Conservation (phyloP, 169 alveolate genomes). For the Plasmodium ovale region DNA sequence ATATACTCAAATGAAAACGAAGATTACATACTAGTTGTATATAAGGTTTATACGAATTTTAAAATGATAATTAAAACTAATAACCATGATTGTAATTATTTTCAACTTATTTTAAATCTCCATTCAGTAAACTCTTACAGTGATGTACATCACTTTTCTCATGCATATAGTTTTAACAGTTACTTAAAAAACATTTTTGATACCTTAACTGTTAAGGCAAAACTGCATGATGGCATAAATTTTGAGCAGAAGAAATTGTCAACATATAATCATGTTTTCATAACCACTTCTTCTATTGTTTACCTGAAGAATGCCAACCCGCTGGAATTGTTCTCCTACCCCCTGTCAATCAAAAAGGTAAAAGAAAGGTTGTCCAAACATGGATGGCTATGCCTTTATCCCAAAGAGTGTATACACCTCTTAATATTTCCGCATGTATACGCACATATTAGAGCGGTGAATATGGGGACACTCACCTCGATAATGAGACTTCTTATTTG, state of each 20-base stretch:
- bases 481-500: background rate
- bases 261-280: background rate
- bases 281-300: slow-evolving; percentile 15
- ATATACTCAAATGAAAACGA: slow-evolving; percentile 30
- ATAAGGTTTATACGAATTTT: slow-evolving; percentile 24
- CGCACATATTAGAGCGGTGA: too few relatives aligned
- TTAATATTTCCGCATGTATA: background rate
- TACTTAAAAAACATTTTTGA: slow-evolving; percentile 20
- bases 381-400: background rate
- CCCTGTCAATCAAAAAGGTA: slow-evolving; percentile 31
- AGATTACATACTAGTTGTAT: slow-evolving; percentile 26
- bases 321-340: slow-evolving; percentile 28
- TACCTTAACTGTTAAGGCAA: slow-evolving; percentile 28
- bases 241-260: slow-evolving; percentile 20
- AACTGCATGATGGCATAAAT: slow-evolving; percentile 34
- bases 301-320: slow-evolving; percentile 3
- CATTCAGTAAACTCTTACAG: slow-evolving; percentile 25
- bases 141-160: background rate
- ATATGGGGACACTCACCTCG: too few relatives aligned
- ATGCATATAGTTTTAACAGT: slow-evolving; percentile 1
- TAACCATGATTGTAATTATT: slow-evolving; percentile 21
- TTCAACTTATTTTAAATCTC: slow-evolving; percentile 24
- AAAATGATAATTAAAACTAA: slow-evolving; percentile 34
- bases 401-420: too few relatives aligned
- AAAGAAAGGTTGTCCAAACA: background rate